Evolutionary conservation across 345 rosid species (phyloP).

Genomic region (Leavenworthia alabamica): DNA sequence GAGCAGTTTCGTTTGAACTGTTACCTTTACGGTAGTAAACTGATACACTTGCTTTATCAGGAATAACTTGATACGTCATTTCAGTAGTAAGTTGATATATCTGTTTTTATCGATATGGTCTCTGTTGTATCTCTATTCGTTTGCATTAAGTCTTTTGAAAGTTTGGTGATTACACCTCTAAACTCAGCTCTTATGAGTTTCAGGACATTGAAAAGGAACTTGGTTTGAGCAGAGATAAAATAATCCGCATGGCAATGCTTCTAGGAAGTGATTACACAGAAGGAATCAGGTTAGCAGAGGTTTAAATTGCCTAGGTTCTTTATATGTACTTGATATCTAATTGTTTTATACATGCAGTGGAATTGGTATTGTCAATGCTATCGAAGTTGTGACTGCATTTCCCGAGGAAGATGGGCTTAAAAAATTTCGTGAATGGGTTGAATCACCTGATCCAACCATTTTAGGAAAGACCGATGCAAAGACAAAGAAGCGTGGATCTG

Average conservation of each 20-base stretch:
- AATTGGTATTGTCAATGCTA: constrained; percentile 94
- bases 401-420: constrained; percentile 89
- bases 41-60: neutral
- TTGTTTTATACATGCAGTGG: constrained; percentile 57
- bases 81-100: neutral
- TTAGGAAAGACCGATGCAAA: constrained; percentile 47
- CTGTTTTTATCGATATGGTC: neutral
- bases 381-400: constrained; percentile 90
- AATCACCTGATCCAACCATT: constrained; percentile 93
- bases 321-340: neutral
- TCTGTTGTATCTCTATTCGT: neutral
- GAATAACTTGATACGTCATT: neutral
- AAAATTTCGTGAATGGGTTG: constrained; percentile 88
- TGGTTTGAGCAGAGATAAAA: constrained; percentile 73
- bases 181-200: neutral
- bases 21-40: neutral
- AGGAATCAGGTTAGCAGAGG: constrained; percentile 66
- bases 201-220: constrained; percentile 92
- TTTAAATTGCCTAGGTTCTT: neutral
- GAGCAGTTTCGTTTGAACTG: neutral
- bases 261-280: constrained; percentile 99
- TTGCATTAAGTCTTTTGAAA: neutral
- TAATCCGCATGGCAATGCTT: constrained; percentile 87
- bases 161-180: neutral
- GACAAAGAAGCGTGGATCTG: constrained; percentile 41